Evolutionary conservation across 805 yeast genomes (phyloP), one percentile per base, ranked within the genome.

Genomic region (Blastobotrys parvus): DNA sequence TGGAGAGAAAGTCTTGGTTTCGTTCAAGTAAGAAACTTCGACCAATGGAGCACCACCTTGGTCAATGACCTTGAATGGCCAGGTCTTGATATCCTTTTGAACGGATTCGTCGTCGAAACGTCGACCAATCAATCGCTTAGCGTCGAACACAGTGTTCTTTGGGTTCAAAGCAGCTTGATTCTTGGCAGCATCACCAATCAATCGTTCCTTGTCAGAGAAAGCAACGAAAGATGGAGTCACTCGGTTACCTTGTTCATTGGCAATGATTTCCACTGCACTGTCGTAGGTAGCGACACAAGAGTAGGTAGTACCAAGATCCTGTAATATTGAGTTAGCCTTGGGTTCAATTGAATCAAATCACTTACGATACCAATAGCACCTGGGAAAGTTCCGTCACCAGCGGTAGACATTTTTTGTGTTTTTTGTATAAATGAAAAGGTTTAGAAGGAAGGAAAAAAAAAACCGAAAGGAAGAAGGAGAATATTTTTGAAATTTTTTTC

Each of bases 191-290:
- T 87, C 96, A 71, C 96, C 96, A 61, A 87, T 85, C 60, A 87
- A 74, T 71, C 96, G 80, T 74, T 88, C 97, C 44, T 83, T 77
- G 55, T 83, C 92, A 43, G 95, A 85, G 74, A 88, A 88, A 35
- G 95, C 95, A 45, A 89, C 97, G 64, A 82, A 89, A 25, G 96
- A 89, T 45, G 97, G 96, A 45, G 97, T 89, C 47, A 89, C 88
- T 77, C 97, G 86, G 78, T 88, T 88, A 80, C 97, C 97, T 75
- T 88, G 97, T 68, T 89, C 97, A 66, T 88, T 88, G 60, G 97
- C 95, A 63, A 88, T 84, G 67, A 88, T 89, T 70, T 89, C 97
- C 42, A 89, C 97, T 56, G 90, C 94, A 62, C 84, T 84, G 59
- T 87, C 74, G 74, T 87, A 87, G 63, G 87, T 94, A 58, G 95